These are phyloP conservation scores for Dictyostelium capitatum DNA, from an alignment of 78 protist species.

Conservation along the genomic window DNA sequence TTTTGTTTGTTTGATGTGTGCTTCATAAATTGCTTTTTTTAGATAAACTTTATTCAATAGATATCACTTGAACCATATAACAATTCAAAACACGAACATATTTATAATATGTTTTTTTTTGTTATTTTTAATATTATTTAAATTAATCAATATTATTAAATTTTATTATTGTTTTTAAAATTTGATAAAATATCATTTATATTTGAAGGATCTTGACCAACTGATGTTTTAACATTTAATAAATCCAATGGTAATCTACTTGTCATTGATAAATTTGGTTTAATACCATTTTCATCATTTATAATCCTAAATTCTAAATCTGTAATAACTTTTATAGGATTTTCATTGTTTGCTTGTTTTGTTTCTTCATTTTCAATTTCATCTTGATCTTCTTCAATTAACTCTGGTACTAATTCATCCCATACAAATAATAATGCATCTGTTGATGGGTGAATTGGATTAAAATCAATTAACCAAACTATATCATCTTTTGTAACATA, in stretches of 20 bases:
- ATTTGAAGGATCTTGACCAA: neutral
- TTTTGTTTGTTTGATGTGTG: no score
- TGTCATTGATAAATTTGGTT: slow-evolving; percentile 56
- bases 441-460: slow-evolving; percentile 75
- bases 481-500: slow-evolving; percentile 15
- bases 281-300: slow-evolving; percentile 34
- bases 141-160: no score
- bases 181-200: slow-evolving; percentile 36
- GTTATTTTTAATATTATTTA: no score
- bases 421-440: slow-evolving; percentile 60
- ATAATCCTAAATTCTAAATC: slow-evolving; percentile 51
- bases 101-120: no score
- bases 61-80: no score
- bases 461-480: slow-evolving; percentile 50
- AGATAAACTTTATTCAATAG: no score
- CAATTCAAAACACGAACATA: no score
- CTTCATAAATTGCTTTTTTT: no score
- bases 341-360: neutral
- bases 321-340: neutral
- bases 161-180: slow-evolving; percentile 20
- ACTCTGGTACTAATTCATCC: slow-evolving; percentile 61
- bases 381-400: slow-evolving; percentile 23
- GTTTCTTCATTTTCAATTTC: slow-evolving; percentile 12
- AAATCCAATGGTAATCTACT: slow-evolving; percentile 62
- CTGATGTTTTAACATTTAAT: neutral